Conservation (phyloP, 768 basidiomycete species). For the Neoboletus magnificus region DNA sequence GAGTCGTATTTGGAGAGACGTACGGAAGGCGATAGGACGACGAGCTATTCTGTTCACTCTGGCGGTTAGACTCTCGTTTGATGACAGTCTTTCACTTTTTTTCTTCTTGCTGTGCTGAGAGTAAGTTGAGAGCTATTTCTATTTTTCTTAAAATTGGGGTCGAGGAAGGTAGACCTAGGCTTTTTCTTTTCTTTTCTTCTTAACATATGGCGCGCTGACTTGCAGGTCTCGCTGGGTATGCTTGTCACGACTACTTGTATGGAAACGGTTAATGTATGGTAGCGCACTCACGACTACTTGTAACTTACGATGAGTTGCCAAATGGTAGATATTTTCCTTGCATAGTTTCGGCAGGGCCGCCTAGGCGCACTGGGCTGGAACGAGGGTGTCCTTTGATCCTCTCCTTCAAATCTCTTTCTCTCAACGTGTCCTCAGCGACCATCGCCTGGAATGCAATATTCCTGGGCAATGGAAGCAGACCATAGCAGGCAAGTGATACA, state of each 20-base stretch:
- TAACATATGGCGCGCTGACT: conserved; percentile 25
- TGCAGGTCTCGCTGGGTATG: conserved; percentile 9
- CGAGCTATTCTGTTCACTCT: conserved; percentile 27
- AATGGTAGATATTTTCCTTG: conserved; percentile 9
- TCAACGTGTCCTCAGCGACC: conserved; percentile 20
- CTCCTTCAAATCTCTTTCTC: background rate
- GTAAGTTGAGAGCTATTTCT: conserved; percentile 4
- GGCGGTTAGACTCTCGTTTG: conserved; percentile 19
- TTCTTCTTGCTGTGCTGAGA: background rate
- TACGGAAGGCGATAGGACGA: conserved; percentile 23
- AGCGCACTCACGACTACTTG: conserved; percentile 13
- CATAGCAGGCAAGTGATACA: conserved; percentile 15
- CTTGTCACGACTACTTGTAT: conserved; percentile 21
- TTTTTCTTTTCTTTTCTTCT: background rate
- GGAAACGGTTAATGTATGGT: conserved; percentile 28
- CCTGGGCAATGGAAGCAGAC: conserved; percentile 26
- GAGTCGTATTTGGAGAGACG: conserved; percentile 23
- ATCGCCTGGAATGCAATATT: conserved; percentile 10
- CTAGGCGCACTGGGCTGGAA: background rate
- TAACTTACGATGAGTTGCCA: conserved; percentile 17
- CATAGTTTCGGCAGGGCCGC: background rate
- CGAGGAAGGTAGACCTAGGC: background rate
- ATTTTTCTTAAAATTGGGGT: conserved; percentile 16
- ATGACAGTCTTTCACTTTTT: background rate
- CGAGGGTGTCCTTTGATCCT: background rate